Conservation (phyloP, 108 stramenopile genomes). For the Skeletonema potamos region DNA sequence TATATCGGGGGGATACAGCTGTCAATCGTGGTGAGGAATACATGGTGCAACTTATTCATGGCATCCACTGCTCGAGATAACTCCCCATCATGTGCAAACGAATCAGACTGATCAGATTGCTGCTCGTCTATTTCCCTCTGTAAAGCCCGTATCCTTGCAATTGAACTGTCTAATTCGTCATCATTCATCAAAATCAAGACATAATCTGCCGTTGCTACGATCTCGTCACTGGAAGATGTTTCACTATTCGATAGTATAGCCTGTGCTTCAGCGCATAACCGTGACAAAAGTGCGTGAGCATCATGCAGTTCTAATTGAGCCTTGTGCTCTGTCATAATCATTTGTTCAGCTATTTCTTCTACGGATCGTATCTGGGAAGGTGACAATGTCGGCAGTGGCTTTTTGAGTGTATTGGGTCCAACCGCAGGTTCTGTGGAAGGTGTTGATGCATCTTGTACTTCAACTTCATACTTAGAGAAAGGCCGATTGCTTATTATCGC, state of each 20-base stretch:
- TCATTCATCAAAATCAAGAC: slow-evolving; percentile 25
- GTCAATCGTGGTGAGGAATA: slow-evolving; percentile 20
- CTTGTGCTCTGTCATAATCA: not conserved
- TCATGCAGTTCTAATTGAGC: not conserved
- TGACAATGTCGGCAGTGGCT: not conserved
- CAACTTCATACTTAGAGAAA: not conserved
- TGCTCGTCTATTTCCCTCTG: slow-evolving; percentile 3
- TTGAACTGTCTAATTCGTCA: slow-evolving; percentile 13
- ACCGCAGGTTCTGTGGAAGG: not conserved
- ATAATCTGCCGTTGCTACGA: slow-evolving; percentile 28
- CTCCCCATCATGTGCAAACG: not conserved
- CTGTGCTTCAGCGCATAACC: not conserved
- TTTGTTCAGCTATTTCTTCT: not conserved
- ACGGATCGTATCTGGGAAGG: not conserved
- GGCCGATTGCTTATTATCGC: not conserved
- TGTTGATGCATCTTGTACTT: not conserved
- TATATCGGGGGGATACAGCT: slow-evolving; percentile 22
- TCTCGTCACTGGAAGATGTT: slow-evolving; percentile 4
- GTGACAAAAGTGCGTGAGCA: not conserved
- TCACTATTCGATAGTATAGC: not conserved
- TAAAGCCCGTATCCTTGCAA: slow-evolving; percentile 14
- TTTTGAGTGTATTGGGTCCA: not conserved
- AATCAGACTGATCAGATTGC: not conserved
- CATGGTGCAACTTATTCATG: slow-evolving; percentile 25
- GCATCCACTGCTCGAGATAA: slow-evolving; percentile 8